Evolutionary conservation across 2,329 filamentous ascomycete species (phyloP), one percentile per base, ranked within the genome.

Genomic region (Arthrobotrys entomopaga): DNA sequence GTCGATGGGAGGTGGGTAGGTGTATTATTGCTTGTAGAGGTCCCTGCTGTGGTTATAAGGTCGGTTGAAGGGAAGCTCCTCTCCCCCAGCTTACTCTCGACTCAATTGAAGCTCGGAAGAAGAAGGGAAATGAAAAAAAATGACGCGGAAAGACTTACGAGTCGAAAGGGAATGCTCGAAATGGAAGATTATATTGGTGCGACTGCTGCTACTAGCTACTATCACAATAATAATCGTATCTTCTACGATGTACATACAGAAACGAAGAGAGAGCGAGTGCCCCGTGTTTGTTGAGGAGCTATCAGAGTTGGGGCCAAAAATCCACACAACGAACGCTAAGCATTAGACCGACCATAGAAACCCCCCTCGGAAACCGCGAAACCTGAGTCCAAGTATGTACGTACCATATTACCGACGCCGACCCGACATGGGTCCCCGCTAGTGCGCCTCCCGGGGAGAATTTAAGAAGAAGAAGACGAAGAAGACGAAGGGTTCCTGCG

Each of bases 21-120:
- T 52, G 49, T 8, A 34, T 16, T 15, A 22, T n/a, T n/a, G n/a
- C n/a, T n/a, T n/a, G n/a, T n/a, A n/a, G n/a, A 34, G 29, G 43
- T 77, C 80, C 80, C 80, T 80, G 81, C 80, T 80, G 77, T 75
- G 77, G 77, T 78, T 76, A 79, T 81, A 80, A 76, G 79, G 80
- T 81, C 81, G 81, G 80, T 80, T 78, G 79, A 78, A 77, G 73
- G 76, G 75, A 63, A 60, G 49, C 43, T 73, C 60, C 73, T 61
- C 64, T 53, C n/a, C 5, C 8, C 13, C 50, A 34, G 34, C 50
- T 13, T n/a, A n/a, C 20, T 20, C 11, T 50, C 48, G 20, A 20
- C 48, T 19, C 48, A 50, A 19, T 50, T 50, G 20, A 34, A 34
- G 29, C 29, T 19, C 42, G 42, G 13, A 13, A 46, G 20, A 40